Base-by-base conservation (phyloP, 1,284 basidiomycete genomes). In the Volvariella surrecta region DNA sequence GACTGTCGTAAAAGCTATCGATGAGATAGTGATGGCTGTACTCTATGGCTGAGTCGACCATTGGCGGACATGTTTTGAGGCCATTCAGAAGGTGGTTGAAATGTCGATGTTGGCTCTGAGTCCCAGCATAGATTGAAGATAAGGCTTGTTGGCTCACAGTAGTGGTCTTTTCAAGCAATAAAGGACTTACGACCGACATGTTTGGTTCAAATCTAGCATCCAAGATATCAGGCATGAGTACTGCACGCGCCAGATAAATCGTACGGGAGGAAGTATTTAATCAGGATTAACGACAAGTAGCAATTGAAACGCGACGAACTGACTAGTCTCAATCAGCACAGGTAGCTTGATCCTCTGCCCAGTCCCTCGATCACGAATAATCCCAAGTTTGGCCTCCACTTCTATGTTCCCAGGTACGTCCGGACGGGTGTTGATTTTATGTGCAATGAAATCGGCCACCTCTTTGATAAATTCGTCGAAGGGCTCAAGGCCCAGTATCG, bases 311-410 rank as follows among this genome's bases (percentile, higher is more conserved):
- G 41, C 43, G 47, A 45, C 13, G 50, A 32, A 46, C 11, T 34
- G 39, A 94, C 93, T 89, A 34, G 87, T 89, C 62, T 99, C 95
- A 30, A 82, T 85, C 42, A 83, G 69, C 4, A 93, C 77, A 3
- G 94, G 94, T 41, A 91, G 61, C 41, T 59, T 57, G 45, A 90
- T 59, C 47, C 90, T 70, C 52, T 73, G 66, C 13, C 77, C 76
- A 10, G 69, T 65, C 19, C 50, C 54, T 42, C 71, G 70, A 43
- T 92, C 82, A 47, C 76, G 73, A 55, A 98, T 60, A 10, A 89
- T 59, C 1, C 95, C 95, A 39, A 99, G 72, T 69, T 97, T 98
- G 13, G 92, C 92, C 66, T 98, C 95, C 16, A 98, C 88, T 71
- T 96, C 79, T 4, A 84, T 69, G 18, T 68, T 71, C 37, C 58